These are phyloP conservation scores for Globisporangium heterothallicum DNA, from an alignment of 352 stramenopile species.

Conservation along the genomic window DNA sequence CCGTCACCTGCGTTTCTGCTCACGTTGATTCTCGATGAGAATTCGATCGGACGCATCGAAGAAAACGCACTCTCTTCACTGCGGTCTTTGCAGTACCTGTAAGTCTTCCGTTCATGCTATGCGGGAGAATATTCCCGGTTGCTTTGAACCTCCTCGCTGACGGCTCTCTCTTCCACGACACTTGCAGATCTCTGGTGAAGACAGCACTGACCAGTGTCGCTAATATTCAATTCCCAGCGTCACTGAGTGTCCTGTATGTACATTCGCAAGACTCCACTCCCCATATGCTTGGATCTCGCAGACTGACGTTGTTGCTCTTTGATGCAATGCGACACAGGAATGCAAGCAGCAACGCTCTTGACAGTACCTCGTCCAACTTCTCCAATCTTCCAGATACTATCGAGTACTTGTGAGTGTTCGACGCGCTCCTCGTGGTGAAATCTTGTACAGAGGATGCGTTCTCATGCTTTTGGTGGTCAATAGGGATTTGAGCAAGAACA, in stretches of 20 bases:
- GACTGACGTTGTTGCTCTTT: too few species aligned
- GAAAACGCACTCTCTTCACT: slow-evolving; percentile 37
- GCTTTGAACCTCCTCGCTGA: too few species aligned
- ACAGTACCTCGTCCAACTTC: slow-evolving; percentile 41
- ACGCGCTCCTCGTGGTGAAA: too few species aligned
- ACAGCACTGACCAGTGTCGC: slow-evolving; percentile 43
- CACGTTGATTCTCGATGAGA: slow-evolving; percentile 56
- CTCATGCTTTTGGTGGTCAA: slow-evolving; percentile 1
- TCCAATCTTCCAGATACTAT: slow-evolving; percentile 35
- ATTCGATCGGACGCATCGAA: slow-evolving; percentile 30
- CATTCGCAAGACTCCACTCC: too few species aligned
- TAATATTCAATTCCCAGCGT: slow-evolving; percentile 31
- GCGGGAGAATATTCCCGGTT: background rate
- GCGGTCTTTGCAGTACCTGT: slow-evolving; percentile 48
- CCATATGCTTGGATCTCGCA: too few species aligned
- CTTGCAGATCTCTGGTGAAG: slow-evolving; percentile 40
- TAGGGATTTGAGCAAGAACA: slow-evolving; percentile 60
- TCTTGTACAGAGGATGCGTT: too few species aligned
- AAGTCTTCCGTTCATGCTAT: slow-evolving; percentile 14
- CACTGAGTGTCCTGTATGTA: slow-evolving; percentile 35
- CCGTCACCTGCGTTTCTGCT: slow-evolving; percentile 36
- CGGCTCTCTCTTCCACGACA: too few species aligned
- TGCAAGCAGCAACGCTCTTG: slow-evolving; percentile 46
- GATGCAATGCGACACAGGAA: slow-evolving; percentile 18
- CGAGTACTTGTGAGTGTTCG: slow-evolving; percentile 38